A percentile compares a stretch with the other conserved stretches of the same genome.
phyloP scores from a whole-genome alignment of 2,329 filamentous ascomycete genomes.

The Alternaria conjuncta region DNA sequence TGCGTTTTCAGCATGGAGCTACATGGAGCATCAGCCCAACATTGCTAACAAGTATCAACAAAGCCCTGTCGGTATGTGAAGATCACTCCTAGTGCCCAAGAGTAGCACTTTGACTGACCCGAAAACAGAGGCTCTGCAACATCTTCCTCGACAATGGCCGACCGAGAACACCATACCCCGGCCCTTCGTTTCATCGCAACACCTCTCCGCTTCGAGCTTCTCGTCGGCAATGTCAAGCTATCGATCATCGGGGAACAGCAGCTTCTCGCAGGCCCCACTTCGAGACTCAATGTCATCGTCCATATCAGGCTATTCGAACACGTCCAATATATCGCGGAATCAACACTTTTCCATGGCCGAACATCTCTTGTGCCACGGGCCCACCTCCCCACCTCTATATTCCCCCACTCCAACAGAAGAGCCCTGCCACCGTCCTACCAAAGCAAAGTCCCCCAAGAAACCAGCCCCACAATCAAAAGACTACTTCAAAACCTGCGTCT shows the following conservation, averaged over 20 bases:
- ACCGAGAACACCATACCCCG: constrained; percentile 4
- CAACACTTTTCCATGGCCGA: constrained; percentile 22
- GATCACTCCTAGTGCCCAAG: not conserved
- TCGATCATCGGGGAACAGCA: constrained; percentile 25
- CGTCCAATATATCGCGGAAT: constrained; percentile 17
- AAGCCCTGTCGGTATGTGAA: not conserved
- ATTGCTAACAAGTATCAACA: not conserved
- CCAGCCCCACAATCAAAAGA: constrained; percentile 21
- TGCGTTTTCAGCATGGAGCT: not conserved
- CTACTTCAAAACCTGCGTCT: constrained; percentile 39
- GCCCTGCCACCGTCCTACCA: not conserved
- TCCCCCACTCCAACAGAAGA: constrained; percentile 5
- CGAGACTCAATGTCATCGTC: constrained; percentile 33
- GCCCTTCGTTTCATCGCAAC: constrained; percentile 15
- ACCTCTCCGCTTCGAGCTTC: constrained; percentile 27
- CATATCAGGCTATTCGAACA: constrained; percentile 28
- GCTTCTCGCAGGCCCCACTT: constrained; percentile 23
- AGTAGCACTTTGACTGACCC: not conserved
- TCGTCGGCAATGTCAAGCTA: constrained; percentile 23
- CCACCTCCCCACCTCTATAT: constrained; percentile 3
- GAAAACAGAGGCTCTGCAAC: constrained; percentile 15
- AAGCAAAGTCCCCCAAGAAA: constrained; percentile 13
- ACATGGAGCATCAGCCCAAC: not conserved
- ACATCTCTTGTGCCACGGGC: constrained; percentile 3
- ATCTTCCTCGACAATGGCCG: constrained; percentile 14